A percentile compares a stretch with the other conserved stretches of the same genome.
These are phyloP conservation scores for Diplodia seriata DNA, from an alignment of 2,329 filamentous ascomycete species.

Conservation along the genomic window DNA sequence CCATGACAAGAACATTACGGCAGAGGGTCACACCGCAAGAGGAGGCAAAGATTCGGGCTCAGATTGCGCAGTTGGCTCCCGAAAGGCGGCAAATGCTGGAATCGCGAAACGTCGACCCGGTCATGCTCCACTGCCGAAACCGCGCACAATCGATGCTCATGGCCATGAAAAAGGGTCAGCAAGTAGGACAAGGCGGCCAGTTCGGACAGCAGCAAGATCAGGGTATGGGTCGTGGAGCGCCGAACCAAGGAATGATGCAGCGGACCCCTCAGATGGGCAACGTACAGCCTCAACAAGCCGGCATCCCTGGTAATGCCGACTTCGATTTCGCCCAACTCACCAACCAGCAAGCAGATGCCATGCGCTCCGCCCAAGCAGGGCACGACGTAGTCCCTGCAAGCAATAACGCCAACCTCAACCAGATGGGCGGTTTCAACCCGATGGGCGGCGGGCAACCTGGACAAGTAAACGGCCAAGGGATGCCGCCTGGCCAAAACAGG, in stretches of 20 bases:
- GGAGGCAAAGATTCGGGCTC: slow-evolving; percentile 51
- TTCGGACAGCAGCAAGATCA: slow-evolving; percentile 41
- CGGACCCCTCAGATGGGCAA: slow-evolving; percentile 45
- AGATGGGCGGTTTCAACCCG: slow-evolving; percentile 37
- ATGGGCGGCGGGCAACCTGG: slow-evolving; percentile 35
- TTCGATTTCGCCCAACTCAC: slow-evolving; percentile 63
- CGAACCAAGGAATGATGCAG: slow-evolving; percentile 31
- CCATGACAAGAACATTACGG: slow-evolving; percentile 56
- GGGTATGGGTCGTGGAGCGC: slow-evolving; percentile 35
- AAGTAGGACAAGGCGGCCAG: slow-evolving; percentile 34
- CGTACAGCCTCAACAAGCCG: slow-evolving; percentile 41
- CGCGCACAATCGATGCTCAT: slow-evolving; percentile 41
- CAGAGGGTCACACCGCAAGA: slow-evolving; percentile 57
- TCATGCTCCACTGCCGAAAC: slow-evolving; percentile 51
- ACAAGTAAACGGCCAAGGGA: slow-evolving; percentile 18
- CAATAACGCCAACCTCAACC: slow-evolving; percentile 57
- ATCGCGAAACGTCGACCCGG: slow-evolving; percentile 56
- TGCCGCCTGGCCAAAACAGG: slow-evolving; percentile 23
- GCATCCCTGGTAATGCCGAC: slow-evolving; percentile 45
- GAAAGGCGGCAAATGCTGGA: slow-evolving; percentile 57
- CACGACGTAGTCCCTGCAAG: slow-evolving; percentile 70
- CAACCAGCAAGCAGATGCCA: slow-evolving; percentile 65
- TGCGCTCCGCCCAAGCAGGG: slow-evolving; percentile 66
- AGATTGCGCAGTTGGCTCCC: slow-evolving; percentile 54
- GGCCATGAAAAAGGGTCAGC: slow-evolving; percentile 38